Evolutionary conservation across 139 green algal genomes (phyloP).

Genomic region (Volvox reticuliferus): DNA sequence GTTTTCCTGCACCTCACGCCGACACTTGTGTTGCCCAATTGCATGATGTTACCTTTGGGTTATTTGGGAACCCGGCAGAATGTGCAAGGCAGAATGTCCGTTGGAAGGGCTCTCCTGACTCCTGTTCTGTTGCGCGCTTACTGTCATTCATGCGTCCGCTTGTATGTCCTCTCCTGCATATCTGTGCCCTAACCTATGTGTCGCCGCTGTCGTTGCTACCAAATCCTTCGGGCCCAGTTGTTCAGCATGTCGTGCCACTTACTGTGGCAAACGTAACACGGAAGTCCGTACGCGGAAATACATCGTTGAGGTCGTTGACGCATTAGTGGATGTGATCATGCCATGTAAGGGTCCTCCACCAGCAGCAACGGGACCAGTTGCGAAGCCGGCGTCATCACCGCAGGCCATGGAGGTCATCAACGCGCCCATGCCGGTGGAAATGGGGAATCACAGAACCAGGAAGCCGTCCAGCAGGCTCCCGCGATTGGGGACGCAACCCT

Average conservation of each 20-base stretch:
- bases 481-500: not conserved
- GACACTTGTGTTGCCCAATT: no score
- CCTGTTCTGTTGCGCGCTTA: no score
- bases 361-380: not conserved
- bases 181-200: no score
- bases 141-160: no score
- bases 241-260: not conserved
- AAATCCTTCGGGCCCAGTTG: not conserved
- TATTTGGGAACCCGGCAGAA: no score
- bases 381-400: not conserved
- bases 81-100: no score
- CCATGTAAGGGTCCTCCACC: conserved; percentile 58
- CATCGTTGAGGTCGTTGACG: conserved; percentile 89
- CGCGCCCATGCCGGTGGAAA: not conserved
- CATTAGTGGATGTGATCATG: conserved; percentile 84
- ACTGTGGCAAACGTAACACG: conserved; percentile 43
- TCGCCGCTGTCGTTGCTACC: not conserved
- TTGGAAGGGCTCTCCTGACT: no score
- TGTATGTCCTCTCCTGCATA: no score
- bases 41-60: no score
- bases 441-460: conserved; percentile 2
- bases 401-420: conserved; percentile 49
- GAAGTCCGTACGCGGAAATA: conserved; percentile 70
- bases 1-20: no score
- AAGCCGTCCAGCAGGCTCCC: not conserved